Evolutionary conservation across 306 rosid species (phyloP).

Genomic region (Datisca glomerata): DNA sequence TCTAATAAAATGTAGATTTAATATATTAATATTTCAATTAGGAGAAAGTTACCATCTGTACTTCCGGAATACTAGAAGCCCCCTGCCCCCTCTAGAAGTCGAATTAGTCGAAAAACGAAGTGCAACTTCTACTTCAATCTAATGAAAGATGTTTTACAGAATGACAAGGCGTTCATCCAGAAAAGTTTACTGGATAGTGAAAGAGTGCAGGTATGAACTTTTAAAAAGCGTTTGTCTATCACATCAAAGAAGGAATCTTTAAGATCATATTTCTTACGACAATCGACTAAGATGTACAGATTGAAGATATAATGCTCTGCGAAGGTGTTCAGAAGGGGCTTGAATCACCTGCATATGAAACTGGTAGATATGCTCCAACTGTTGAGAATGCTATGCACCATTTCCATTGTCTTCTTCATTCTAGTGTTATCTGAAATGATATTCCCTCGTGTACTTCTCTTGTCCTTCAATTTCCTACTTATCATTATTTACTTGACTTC

Average conservation of each 20-base stretch:
- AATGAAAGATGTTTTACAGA: conserved; percentile 18
- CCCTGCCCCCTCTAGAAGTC: no score
- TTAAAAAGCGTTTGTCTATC: neutral
- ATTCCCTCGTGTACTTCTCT: no score
- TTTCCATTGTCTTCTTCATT: conserved; percentile 59
- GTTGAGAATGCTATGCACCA: conserved; percentile 93
- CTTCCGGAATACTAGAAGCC: no score
- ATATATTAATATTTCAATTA: no score
- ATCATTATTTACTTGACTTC: no score
- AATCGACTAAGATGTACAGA: conserved; percentile 23
- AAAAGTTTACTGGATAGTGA: conserved; percentile 73
- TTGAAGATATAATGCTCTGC: conserved; percentile 62
- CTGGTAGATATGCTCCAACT: conserved; percentile 70
- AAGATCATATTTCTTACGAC: neutral
- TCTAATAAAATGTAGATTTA: no score
- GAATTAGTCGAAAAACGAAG: no score
- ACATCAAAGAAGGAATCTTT: neutral
- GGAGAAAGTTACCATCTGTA: no score
- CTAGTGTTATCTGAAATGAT: no score
- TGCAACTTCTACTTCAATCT: neutral
- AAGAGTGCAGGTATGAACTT: conserved; percentile 57
- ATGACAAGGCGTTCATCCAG: conserved; percentile 42
- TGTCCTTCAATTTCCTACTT: no score
- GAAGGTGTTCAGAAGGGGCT: conserved; percentile 87
- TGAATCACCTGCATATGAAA: conserved; percentile 55